Conservation (phyloP, 1,284 basidiomycete species). For the Ceratobasidium sp. region DNA sequence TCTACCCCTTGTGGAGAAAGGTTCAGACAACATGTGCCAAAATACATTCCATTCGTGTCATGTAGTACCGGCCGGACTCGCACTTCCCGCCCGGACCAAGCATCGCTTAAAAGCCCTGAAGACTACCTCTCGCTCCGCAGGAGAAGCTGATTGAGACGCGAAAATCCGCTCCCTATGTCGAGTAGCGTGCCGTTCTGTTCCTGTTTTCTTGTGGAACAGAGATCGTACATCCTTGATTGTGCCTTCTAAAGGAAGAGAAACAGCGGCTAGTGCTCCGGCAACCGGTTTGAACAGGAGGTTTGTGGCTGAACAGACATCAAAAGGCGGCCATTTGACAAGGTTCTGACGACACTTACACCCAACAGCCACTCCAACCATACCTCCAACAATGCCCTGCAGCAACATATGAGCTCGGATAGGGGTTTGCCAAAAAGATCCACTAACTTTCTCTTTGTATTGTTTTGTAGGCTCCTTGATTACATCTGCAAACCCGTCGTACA, state of each 20-base stretch:
- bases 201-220: constrained; percentile 53
- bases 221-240: constrained; percentile 60
- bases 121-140: constrained; percentile 57
- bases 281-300: constrained; percentile 14
- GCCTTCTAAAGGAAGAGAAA: constrained; percentile 62
- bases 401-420: neutral
- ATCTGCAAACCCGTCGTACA: constrained; percentile 68
- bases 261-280: constrained; percentile 60
- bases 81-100: neutral
- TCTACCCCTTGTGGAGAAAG: too few species aligned
- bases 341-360: constrained; percentile 59
- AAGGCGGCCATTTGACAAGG: constrained; percentile 4
- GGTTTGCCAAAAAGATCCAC: neutral
- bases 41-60: too few species aligned
- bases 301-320: neutral
- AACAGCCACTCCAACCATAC: constrained; percentile 64
- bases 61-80: neutral
- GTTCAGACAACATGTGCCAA: too few species aligned
- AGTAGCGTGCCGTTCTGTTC: constrained; percentile 56
- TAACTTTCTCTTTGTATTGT: constrained; percentile 52
- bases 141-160: constrained; percentile 56
- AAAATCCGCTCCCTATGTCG: constrained; percentile 60
- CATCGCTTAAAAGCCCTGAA: constrained; percentile 58
- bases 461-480: constrained; percentile 64
- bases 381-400: constrained; percentile 59